Conservation (phyloP, 352 stramenopile genomes). For the Phytophthora europaea region DNA sequence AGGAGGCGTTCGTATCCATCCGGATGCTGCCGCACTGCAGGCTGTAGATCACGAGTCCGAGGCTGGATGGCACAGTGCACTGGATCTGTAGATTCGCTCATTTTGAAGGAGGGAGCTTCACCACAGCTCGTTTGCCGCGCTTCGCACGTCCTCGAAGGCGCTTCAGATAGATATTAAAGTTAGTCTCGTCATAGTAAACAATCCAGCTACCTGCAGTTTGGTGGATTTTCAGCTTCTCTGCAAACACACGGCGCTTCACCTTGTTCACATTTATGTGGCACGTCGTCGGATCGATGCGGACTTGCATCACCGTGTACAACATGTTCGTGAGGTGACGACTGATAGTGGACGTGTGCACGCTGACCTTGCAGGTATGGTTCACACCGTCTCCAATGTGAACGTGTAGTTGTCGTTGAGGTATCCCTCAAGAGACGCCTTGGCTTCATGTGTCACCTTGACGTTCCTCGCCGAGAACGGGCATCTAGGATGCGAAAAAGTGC, state of each 20-base stretch:
- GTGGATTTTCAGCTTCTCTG: not conserved
- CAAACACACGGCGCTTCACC: conserved; percentile 11
- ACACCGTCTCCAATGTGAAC: conserved; percentile 3
- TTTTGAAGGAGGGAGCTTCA: conserved; percentile 9
- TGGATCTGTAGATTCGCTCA: conserved; percentile 17
- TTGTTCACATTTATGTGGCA: conserved; percentile 24
- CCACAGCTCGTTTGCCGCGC: not conserved
- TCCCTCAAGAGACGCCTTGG: not conserved
- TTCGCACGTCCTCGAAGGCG: not conserved
- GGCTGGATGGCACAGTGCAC: not conserved
- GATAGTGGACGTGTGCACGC: conserved; percentile 4
- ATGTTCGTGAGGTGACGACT: not conserved
- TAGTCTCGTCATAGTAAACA: conserved; percentile 16
- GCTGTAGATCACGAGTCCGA: conserved; percentile 3
- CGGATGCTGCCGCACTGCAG: conserved; percentile 10
- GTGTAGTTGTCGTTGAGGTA: conserved; percentile 5
- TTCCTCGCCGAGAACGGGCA: not conserved
- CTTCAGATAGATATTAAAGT: conserved; percentile 12
- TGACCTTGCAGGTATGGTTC: not conserved
- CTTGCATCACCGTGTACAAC: conserved; percentile 8
- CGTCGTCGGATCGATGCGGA: conserved; percentile 6
- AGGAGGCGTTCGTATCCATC: conserved; percentile 2
- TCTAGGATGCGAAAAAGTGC: no score
- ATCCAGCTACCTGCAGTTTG: conserved; percentile 1
- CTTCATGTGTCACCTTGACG: not conserved